These are phyloP conservation scores for Chalciporus pseudorubinellus DNA, from an alignment of 768 basidiomycete genomes.

Conservation along the genomic window DNA sequence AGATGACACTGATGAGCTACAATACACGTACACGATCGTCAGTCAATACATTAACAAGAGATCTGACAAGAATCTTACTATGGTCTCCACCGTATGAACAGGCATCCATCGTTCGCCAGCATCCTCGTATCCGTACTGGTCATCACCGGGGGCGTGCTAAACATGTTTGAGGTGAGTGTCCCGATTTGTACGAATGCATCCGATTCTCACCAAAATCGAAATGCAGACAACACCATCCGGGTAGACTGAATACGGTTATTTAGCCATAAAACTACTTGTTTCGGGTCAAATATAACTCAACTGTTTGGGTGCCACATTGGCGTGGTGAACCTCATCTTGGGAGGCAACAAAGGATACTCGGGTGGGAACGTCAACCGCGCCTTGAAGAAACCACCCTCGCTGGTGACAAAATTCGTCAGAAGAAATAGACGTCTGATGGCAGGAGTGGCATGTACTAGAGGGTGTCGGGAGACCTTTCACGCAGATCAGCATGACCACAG, in stretches of 20 bases:
- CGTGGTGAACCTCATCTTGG: conserved; percentile 95
- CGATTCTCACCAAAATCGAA: conserved; percentile 75
- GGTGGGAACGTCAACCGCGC: conserved; percentile 85
- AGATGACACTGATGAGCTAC: conserved; percentile 95
- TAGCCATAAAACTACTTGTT: background rate
- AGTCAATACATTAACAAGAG: background rate
- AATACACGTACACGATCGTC: background rate
- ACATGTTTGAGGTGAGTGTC: conserved; percentile 3
- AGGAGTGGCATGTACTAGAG: conserved; percentile 64
- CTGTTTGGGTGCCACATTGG: conserved; percentile 99
- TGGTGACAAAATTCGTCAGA: conserved; percentile 30
- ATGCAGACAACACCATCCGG: conserved; percentile 91
- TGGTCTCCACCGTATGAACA: conserved; percentile 95
- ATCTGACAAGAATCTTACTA: conserved; percentile 50
- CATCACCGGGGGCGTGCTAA: conserved; percentile 93
- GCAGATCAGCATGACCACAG: conserved; percentile 16
- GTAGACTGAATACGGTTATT: conserved; percentile 61
- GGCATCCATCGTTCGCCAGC: conserved; percentile 98
- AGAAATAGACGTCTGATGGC: background rate
- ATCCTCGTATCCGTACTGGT: conserved; percentile 96
- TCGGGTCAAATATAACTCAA: conserved; percentile 37
- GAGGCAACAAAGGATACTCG: conserved; percentile 88
- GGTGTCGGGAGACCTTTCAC: conserved; percentile 80
- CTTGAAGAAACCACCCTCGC: conserved; percentile 96
- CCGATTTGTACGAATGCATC: background rate